Evolutionary conservation across 2,329 filamentous ascomycete genomes (phyloP).

Genomic region (Cercospora nicotianae): DNA sequence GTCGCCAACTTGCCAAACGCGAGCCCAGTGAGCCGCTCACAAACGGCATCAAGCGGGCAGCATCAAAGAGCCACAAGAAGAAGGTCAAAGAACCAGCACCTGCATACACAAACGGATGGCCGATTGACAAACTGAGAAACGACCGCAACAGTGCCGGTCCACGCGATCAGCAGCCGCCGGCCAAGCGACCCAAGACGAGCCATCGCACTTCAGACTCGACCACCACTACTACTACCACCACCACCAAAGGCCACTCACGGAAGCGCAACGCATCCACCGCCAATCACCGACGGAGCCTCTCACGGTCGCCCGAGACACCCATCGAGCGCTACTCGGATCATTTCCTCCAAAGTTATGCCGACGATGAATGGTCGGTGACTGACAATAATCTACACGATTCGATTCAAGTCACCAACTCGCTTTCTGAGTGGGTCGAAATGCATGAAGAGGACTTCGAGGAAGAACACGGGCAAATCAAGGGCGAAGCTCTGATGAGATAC

Average conservation of each 20-base stretch:
- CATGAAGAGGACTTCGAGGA: conserved; percentile 53
- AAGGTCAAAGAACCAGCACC: conserved; percentile 67
- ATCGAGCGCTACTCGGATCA: conserved; percentile 49
- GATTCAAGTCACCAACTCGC: conserved; percentile 70
- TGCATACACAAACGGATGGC: conserved; percentile 66
- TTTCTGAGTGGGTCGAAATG: conserved; percentile 78
- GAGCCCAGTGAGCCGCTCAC: conserved; percentile 61
- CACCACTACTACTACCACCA: conserved; percentile 66
- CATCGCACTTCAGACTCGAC: conserved; percentile 78
- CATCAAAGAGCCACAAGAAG: conserved; percentile 84
- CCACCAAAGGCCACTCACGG: conserved; percentile 58
- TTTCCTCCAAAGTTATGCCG: conserved; percentile 64
- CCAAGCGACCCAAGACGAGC: conserved; percentile 78
- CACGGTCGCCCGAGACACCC: conserved; percentile 61
- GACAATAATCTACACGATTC: conserved; percentile 77
- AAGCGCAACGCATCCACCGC: conserved; percentile 61
- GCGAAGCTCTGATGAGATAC: conserved; percentile 69
- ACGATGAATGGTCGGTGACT: conserved; percentile 54
- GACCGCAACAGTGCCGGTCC: conserved; percentile 54
- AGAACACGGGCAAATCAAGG: conserved; percentile 51
- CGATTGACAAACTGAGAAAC: conserved; percentile 59
- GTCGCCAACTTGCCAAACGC: conserved; percentile 33
- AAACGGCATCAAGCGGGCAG: conserved; percentile 62
- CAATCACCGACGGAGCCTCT: conserved; percentile 69
- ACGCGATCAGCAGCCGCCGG: conserved; percentile 57